Percentiles rank a stretch among this genome's conserved stretches.
These are phyloP conservation scores for Syncephalis fuscata DNA, from an alignment of 371 early-diverging fungal species.

Conservation along the genomic window DNA sequence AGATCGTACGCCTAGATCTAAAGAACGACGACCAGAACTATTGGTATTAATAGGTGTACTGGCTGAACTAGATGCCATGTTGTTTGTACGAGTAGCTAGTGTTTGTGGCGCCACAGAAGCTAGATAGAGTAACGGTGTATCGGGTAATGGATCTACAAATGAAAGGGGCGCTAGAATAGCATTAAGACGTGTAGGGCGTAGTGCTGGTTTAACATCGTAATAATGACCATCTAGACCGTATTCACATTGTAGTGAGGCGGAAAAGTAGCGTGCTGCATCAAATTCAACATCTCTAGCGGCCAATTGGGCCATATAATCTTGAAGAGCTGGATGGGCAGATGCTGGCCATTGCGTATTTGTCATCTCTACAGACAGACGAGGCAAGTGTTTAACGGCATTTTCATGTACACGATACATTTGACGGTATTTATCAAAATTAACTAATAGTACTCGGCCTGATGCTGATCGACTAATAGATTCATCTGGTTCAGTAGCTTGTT, in stretches of 20 bases:
- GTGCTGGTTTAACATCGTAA: slow-evolving; percentile 16
- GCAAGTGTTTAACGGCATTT: background rate
- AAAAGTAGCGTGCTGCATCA: slow-evolving; percentile 11
- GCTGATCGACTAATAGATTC: no score
- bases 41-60: no score
- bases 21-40: no score
- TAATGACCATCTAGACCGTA: slow-evolving; percentile 32
- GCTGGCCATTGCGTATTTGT: slow-evolving; percentile 1
- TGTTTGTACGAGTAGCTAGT: no score
- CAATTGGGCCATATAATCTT: slow-evolving; percentile 17
- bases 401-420: slow-evolving; percentile 16
- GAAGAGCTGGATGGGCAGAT: slow-evolving; percentile 5
- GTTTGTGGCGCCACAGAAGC: no score
- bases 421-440: slow-evolving; percentile 24
- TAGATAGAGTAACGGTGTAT: background rate
- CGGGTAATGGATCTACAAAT: slow-evolving; percentile 10
- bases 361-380: no score
- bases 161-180: slow-evolving; percentile 20
- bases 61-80: no score
- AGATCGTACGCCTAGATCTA: no score
- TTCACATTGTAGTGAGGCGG: slow-evolving; percentile 36
- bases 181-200: slow-evolving; percentile 12
- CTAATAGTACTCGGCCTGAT: slow-evolving; percentile 1
- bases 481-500: no score
- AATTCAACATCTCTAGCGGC: slow-evolving; percentile 12